phyloP scores from a whole-genome alignment of 805 yeast genomes.

The Candida easanensis region DNA sequence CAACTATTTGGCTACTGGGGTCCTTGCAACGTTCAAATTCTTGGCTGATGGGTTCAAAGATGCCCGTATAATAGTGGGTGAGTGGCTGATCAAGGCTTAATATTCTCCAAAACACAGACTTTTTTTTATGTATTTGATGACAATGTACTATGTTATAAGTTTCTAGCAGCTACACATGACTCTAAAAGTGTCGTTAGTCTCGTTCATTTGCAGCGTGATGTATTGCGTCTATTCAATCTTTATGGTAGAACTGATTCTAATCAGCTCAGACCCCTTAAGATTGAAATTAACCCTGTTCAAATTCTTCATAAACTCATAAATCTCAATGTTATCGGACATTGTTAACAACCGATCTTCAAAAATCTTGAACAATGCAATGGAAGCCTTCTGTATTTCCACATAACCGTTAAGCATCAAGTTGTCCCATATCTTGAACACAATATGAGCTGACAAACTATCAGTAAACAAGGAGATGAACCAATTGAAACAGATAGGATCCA shows the following conservation, averaged over 20 bases:
- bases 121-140: too few species aligned
- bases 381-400: constrained; percentile 33
- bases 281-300: constrained; percentile 26
- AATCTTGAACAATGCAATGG: constrained; percentile 36
- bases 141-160: too few species aligned
- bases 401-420: constrained; percentile 40
- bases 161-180: too few species aligned
- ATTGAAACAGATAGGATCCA: constrained; percentile 48
- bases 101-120: too few species aligned
- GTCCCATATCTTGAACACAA: constrained; percentile 53
- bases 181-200: not conserved
- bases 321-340: constrained; percentile 29
- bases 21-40: not conserved
- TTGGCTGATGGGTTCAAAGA: constrained; percentile 5
- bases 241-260: constrained; percentile 17
- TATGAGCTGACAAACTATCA: constrained; percentile 47
- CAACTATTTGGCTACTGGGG: not conserved
- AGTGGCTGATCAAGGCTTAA: not conserved
- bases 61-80: not conserved
- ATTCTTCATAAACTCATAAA: constrained; percentile 36
- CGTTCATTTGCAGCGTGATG: not conserved
- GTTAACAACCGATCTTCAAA: constrained; percentile 33
- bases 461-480: constrained; percentile 59
- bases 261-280: constrained; percentile 25
- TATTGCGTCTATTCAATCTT: constrained; percentile 2